Evolutionary conservation across 1,284 basidiomycete species (phyloP), one percentile per base, ranked within the genome.

Genomic region (Irpex rosettiformis): DNA sequence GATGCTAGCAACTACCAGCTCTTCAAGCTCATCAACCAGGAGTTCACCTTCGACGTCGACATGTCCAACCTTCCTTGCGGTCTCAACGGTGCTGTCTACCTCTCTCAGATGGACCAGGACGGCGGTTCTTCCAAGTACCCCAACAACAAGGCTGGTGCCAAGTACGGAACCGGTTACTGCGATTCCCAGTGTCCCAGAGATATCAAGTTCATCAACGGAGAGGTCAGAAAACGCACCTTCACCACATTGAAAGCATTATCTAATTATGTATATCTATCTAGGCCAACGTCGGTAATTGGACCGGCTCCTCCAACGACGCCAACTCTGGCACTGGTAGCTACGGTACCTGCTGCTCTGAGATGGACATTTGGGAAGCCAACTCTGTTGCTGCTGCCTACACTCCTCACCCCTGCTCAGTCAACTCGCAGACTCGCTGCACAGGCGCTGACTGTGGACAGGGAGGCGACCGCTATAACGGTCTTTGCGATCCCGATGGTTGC

Each of bases 291-390:
- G 62, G 60, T 22, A 75, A 73, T 65, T 83, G 80, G 80, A 69
- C 63, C 8, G 62, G 69, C 21, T 71, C 72, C 1, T 54, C 70
- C 53, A 77, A 64, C 65, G 73, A 76, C 64, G 61, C 72, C 63
- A 82, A 81, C 70, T 71, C 78, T 16, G 80, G 80, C 22, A 69
- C 65, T 2, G 79, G 80, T 37, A 52, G 66, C 21, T 74, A 72
- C 64, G 80, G 80, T 33, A 72, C 79, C 10, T 83, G 80, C 74
- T 83, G 80, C 67, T 74, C 67, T 60, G 80, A 83, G 73, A 81
- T 82, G 79, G 81, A 83, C 69, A 73, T 82, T 67, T 83, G 80
- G 80, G 79, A 80, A 68, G 81, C 78, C 65, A 82, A 82, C 76
- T 74, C 71, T 60, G 70, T 75, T 63, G 72, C 79, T 42, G 69